Evolutionary conservation across 768 basidiomycete species (phyloP).

Genomic region (Russula foetens): DNA sequence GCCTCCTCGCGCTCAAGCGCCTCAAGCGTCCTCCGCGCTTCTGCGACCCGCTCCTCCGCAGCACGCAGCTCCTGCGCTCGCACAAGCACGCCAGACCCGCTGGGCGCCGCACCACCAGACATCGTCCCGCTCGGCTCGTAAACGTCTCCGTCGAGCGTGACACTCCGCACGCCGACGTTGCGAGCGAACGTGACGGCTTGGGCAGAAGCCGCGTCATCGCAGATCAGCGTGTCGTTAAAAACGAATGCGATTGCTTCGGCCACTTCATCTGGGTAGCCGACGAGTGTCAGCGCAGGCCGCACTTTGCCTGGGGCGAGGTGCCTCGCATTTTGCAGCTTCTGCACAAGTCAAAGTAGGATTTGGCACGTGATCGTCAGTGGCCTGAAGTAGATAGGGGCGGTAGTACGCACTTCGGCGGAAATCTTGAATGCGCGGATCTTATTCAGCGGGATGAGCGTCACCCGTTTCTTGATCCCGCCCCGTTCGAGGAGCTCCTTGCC

Average conservation of each 20-base stretch:
- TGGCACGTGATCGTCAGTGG: background rate
- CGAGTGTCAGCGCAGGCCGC: constrained; percentile 78
- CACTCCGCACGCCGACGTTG: constrained; percentile 65
- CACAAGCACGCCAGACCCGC: constrained; percentile 61
- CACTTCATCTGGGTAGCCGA: constrained; percentile 76
- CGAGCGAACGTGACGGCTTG: constrained; percentile 78
- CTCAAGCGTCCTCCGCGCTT: constrained; percentile 40
- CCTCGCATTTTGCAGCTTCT: constrained; percentile 75
- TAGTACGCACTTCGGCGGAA: constrained; percentile 36
- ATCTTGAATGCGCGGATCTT: constrained; percentile 69
- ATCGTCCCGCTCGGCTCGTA: constrained; percentile 96
- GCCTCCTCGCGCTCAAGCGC: constrained; percentile 49
- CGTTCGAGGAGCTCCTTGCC: constrained; percentile 80
- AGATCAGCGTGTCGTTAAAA: constrained; percentile 89
- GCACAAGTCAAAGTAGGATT: background rate
- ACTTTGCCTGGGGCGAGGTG: constrained; percentile 73
- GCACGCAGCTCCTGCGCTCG: constrained; percentile 77
- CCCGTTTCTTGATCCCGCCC: constrained; percentile 72
- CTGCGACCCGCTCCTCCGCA: constrained; percentile 50
- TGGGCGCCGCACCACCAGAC: constrained; percentile 84
- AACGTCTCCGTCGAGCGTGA: constrained; percentile 90
- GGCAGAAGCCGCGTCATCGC: constrained; percentile 80
- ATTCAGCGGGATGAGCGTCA: constrained; percentile 90
- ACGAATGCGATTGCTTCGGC: constrained; percentile 87
- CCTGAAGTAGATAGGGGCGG: background rate